A percentile compares a stretch with the other conserved stretches of the same genome.
phyloP scores from a whole-genome alignment of 345 rosid genomes.

The Lepidium sativum region DNA sequence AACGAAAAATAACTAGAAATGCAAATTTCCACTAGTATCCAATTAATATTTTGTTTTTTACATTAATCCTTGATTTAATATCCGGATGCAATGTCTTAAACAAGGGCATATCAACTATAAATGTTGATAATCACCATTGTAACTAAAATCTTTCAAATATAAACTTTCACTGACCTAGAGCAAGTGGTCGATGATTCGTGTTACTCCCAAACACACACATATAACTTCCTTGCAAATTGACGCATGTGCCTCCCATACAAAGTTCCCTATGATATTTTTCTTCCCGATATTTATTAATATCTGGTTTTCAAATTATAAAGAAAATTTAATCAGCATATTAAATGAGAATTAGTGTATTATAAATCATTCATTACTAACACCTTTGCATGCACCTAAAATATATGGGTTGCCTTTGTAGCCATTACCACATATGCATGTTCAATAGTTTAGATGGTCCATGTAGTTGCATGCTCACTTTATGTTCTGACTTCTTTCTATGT shows the following conservation, averaged over 20 bases:
- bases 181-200: background rate
- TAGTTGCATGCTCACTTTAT: background rate
- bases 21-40: no score
- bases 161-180: no score
- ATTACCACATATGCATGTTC: conserved; percentile 6
- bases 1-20: no score
- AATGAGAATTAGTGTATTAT: no score
- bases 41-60: no score
- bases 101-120: no score
- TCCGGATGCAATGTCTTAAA: no score
- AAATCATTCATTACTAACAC: background rate
- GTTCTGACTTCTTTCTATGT: background rate
- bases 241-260: background rate
- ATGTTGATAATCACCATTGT: no score
- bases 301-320: background rate
- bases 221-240: background rate
- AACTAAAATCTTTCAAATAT: no score
- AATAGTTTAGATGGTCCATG: background rate
- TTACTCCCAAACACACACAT: background rate
- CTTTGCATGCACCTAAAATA: conserved; percentile 13
- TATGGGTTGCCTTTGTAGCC: conserved; percentile 31
- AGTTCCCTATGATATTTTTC: no score
- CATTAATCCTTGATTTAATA: no score
- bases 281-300: background rate
- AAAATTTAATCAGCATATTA: background rate